These are phyloP conservation scores for Striga asiatica DNA, from an alignment of 257 asterid genomes.

Conservation along the genomic window DNA sequence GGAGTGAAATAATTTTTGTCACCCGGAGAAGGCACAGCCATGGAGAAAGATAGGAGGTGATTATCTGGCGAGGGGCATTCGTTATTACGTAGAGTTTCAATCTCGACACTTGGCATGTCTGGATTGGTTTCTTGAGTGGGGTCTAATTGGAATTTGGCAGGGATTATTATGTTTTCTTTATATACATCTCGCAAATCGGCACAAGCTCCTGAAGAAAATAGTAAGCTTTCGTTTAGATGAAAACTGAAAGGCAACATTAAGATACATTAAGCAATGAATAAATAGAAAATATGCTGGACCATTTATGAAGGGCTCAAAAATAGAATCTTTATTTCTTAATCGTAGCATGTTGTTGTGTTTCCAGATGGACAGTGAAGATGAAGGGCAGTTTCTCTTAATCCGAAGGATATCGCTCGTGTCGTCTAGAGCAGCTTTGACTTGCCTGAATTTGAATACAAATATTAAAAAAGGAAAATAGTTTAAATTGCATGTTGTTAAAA, in stretches of 20 bases:
- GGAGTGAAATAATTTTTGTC: conserved; percentile 36
- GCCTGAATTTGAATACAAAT: too few relatives aligned
- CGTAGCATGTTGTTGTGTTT: conserved; percentile 22
- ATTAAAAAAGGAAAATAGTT: too few relatives aligned
- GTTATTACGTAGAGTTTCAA: conserved; percentile 35
- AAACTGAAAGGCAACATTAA: too few relatives aligned
- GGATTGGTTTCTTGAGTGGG: conserved; percentile 19
- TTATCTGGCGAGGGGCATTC: conserved; percentile 25
- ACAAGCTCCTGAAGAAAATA: conserved; percentile 46
- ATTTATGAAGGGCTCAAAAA: conserved; percentile 40
- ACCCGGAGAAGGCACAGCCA: conserved; percentile 26
- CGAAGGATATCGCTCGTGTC: conserved; percentile 34
- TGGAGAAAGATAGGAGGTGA: conserved; percentile 14
- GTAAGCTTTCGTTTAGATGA: neutral
- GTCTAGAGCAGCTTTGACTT: conserved; percentile 25
- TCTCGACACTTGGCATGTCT: conserved; percentile 34
- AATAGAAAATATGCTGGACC: conserved; percentile 31
- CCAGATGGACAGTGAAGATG: conserved; percentile 47
- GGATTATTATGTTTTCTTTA: conserved; percentile 23
- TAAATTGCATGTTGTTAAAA: too few relatives aligned
- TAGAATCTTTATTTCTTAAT: conserved; percentile 32
- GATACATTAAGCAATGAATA: too few relatives aligned
- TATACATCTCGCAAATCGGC: conserved; percentile 32
- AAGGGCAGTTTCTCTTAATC: conserved; percentile 29
- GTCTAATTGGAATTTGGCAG: conserved; percentile 27